Evolutionary conservation across 2,329 filamentous ascomycete genomes (phyloP).

Genomic region (Juglanconis oblonga): DNA sequence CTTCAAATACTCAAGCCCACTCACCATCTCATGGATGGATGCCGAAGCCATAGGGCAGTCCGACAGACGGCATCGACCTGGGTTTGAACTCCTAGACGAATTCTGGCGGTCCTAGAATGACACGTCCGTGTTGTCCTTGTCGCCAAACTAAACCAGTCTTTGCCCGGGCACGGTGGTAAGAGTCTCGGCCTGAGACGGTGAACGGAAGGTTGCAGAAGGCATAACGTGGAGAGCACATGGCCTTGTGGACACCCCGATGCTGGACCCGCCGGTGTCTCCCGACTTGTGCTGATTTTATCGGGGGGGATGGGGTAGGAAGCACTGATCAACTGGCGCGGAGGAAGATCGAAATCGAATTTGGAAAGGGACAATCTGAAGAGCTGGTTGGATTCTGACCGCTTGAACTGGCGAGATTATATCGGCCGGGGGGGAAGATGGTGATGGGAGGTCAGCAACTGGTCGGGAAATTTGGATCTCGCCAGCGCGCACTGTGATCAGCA

Average conservation of each 20-base stretch:
- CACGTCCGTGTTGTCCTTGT: no score
- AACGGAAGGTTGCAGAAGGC: neutral
- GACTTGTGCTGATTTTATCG: neutral
- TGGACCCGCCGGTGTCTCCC: neutral
- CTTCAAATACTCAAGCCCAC: neutral
- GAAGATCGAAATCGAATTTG: neutral
- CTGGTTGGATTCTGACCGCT: neutral
- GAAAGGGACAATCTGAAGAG: neutral
- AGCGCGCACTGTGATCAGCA: neutral
- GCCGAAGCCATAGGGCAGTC: neutral
- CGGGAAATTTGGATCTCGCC: neutral
- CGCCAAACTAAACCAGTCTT: no score
- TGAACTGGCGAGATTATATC: slow-evolving; percentile 3
- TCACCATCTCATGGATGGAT: neutral
- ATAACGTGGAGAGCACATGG: neutral
- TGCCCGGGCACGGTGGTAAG: neutral
- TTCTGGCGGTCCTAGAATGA: no score
- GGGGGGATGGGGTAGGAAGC: neutral
- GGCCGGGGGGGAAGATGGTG: neutral
- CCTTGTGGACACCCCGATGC: neutral
- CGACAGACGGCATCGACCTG: neutral
- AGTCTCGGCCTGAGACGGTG: neutral
- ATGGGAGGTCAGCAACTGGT: neutral
- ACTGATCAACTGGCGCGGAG: neutral
- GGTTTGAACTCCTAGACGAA: no score